Evolutionary conservation across 257 asterid genomes (phyloP).

Genomic region (Verbascum thapsus): DNA sequence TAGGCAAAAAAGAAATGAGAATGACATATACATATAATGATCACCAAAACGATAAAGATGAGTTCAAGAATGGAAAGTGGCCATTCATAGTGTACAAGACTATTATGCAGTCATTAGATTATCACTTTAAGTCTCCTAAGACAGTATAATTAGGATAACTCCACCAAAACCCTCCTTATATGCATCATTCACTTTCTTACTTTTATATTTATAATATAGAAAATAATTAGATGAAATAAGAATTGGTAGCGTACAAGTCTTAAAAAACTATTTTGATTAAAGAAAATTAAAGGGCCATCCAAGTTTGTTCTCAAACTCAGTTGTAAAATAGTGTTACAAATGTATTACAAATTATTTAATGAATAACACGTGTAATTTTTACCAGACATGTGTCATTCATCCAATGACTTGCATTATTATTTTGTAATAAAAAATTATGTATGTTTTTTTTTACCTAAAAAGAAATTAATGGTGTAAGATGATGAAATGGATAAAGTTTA

Average conservation of each 20-base stretch:
- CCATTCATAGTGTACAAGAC: constrained; percentile 24
- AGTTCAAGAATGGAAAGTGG: constrained; percentile 32
- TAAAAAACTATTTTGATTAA: not conserved
- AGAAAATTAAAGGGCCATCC: too few species aligned
- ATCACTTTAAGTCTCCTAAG: constrained; percentile 25
- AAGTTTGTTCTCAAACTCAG: too few species aligned
- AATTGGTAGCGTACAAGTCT: not conserved
- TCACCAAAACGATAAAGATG: constrained; percentile 26
- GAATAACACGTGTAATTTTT: too few species aligned
- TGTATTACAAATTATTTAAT: too few species aligned
- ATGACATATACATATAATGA: constrained; percentile 11
- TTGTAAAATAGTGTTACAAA: too few species aligned
- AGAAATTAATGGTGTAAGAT: too few species aligned
- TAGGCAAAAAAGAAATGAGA: constrained; percentile 37
- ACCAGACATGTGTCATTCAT: too few species aligned
- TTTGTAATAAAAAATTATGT: too few species aligned
- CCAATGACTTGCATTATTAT: too few species aligned
- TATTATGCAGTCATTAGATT: constrained; percentile 26
- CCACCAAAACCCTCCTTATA: not conserved
- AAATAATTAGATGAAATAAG: not conserved
- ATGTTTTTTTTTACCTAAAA: not conserved
- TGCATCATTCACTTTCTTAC: constrained; percentile 2
- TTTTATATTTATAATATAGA: not conserved
- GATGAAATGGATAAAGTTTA: not conserved
- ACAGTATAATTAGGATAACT: not conserved